Percentiles rank a stretch among this genome's conserved stretches.
phyloP scores from a whole-genome alignment of 768 basidiomycete species.

The Amanita jacksonii region DNA sequence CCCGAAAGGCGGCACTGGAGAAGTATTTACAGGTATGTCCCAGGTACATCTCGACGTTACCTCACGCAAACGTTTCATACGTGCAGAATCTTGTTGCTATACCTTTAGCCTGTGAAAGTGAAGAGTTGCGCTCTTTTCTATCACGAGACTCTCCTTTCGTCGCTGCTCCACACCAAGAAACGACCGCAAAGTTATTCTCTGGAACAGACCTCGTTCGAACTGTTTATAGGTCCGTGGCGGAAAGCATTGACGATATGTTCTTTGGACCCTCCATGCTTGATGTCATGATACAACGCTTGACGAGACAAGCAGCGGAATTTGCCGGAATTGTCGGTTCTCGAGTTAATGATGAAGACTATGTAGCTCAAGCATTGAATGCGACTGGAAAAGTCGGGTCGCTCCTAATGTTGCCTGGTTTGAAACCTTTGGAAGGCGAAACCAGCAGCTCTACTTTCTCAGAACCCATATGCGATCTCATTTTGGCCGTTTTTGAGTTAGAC shows the following conservation, averaged over 20 bases:
- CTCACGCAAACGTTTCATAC: background rate
- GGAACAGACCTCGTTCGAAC: conserved; percentile 74
- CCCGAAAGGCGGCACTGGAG: conserved; percentile 68
- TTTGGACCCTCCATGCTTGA: conserved; percentile 95
- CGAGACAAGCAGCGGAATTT: conserved; percentile 82
- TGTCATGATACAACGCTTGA: conserved; percentile 86
- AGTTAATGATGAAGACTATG: conserved; percentile 75
- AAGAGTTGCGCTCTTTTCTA: conserved; percentile 75
- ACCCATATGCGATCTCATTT: conserved; percentile 88
- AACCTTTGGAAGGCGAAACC: conserved; percentile 79
- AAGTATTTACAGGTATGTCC: conserved; percentile 77
- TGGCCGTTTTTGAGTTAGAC: conserved; percentile 91
- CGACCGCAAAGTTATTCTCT: conserved; percentile 35
- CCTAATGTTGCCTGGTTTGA: conserved; percentile 63
- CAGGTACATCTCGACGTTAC: background rate
- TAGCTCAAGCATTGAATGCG: conserved; percentile 67
- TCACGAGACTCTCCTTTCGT: conserved; percentile 83
- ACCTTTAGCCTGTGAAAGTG: conserved; percentile 70
- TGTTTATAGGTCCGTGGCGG: conserved; percentile 86
- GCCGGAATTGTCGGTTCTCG: conserved; percentile 75
- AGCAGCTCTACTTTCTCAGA: conserved; percentile 84
- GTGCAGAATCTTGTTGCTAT: conserved; percentile 62
- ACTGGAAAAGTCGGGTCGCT: conserved; percentile 57
- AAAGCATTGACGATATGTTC: conserved; percentile 95
- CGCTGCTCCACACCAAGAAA: conserved; percentile 38